phyloP scores from a whole-genome alignment of 306 rosid species.

The Cicer chorassanicum region DNA sequence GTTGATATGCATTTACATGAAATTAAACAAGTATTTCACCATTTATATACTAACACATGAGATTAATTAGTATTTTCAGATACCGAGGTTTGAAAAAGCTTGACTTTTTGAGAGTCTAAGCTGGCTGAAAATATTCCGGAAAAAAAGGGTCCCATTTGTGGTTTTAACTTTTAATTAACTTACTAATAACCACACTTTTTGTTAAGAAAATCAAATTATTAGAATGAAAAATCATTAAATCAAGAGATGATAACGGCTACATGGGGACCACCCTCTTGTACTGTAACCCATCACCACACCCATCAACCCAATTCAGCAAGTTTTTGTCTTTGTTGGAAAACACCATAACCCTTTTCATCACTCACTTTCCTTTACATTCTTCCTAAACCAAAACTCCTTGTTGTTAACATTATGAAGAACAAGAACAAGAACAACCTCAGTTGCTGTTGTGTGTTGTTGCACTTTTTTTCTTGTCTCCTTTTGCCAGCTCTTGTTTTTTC shows the following conservation, averaged over 20 bases:
- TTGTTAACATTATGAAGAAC: conserved; percentile 13
- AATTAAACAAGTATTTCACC: too few relatives aligned
- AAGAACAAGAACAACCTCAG: conserved; percentile 53
- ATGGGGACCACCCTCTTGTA: conserved; percentile 64
- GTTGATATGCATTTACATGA: too few relatives aligned
- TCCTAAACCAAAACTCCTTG: conserved; percentile 45
- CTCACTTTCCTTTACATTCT: conserved; percentile 19
- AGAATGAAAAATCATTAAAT: conserved; percentile 35
- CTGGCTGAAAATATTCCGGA: conserved; percentile 13
- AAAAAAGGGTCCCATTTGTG: conserved; percentile 22
- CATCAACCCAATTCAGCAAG: conserved; percentile 37
- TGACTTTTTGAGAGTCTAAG: neutral
- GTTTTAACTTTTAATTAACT: neutral
- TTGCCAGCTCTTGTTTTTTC: conserved; percentile 68
- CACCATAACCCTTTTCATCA: conserved; percentile 27
- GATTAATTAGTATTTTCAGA: neutral
- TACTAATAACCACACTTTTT: neutral
- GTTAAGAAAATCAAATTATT: conserved; percentile 9
- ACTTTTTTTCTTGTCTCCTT: conserved; percentile 50
- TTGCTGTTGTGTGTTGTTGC: conserved; percentile 37
- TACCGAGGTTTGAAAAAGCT: neutral
- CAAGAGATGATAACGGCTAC: conserved; percentile 57
- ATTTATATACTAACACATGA: too few relatives aligned
- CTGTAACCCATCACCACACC: conserved; percentile 45
- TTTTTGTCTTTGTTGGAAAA: conserved; percentile 28